phyloP scores from a whole-genome alignment of 169 alveolate genomes.

The Perkinsus olseni region DNA sequence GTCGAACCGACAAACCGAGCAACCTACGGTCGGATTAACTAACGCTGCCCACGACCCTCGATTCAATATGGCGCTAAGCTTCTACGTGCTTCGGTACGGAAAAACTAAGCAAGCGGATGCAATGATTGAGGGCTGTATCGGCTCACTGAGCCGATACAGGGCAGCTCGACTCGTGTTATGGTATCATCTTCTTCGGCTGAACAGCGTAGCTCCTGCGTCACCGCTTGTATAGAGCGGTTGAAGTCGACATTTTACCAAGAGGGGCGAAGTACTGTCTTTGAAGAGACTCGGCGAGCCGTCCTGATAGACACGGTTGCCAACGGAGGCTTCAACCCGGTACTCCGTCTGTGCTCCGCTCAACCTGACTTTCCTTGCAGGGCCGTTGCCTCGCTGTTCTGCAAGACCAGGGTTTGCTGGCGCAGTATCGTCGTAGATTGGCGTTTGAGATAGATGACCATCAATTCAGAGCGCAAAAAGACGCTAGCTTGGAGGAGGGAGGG shows the following conservation, averaged over 20 bases:
- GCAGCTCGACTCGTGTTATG: no score
- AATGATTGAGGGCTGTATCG: no score
- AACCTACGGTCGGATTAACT: no score
- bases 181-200: no score
- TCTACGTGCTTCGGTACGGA: no score
- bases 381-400: not conserved
- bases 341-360: not conserved
- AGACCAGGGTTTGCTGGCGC: not conserved
- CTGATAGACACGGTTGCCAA: not conserved
- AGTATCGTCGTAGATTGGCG: not conserved
- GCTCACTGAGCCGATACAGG: no score
- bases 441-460: not conserved
- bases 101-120: no score
- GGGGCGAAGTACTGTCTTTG: not conserved
- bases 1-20: no score
- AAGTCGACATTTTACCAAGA: not conserved
- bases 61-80: no score
- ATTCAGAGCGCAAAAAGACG: no score
- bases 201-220: not conserved
- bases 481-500: no score
- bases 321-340: not conserved
- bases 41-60: no score
- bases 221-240: not conserved
- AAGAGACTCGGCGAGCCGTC: not conserved
- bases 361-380: not conserved